Base-by-base conservation (phyloP, 1,284 basidiomycete genomes). In the Pisolithus thermaeus region DNA sequence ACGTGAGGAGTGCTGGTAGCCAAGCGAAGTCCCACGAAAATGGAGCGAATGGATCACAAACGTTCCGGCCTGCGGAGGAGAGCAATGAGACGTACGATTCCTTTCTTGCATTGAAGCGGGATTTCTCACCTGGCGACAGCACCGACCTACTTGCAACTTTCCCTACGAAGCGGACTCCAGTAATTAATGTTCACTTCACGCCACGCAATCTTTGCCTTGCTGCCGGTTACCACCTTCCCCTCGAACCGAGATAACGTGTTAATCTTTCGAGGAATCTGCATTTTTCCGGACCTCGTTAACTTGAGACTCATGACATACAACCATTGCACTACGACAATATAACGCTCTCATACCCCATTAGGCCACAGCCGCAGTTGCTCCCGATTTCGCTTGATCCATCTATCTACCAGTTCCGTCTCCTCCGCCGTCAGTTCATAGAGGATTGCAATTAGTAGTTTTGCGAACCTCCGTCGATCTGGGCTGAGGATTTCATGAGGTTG, bases 161-260 rank as follows among this genome's bases (percentile, higher is more conserved):
- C 69, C 87, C 90, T 4, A 99, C 97, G 23, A 99, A 98, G 73
- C 81, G 92, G 53, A 98, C 97, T 37, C 93, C 96, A 0, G 82
- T 98, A 56, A 81, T 84, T 45, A 88, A 95, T 62, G 86, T 96
- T 11, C 92, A 97, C 59, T 96, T 98, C 63, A 98, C 96, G 7
- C 84, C 92, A 22, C 81, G 96, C 27, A 99, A 99, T 70, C 76
- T 99, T 37, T 96, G 93, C 68, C 73, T 99, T 55, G 91, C 90
- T 20, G 89, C 90, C 8, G 96, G 96, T 22, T 73, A 74, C 28
- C 84, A 81, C 63, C 69, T 80, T 43, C 69, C 79, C 25, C 73
- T 78, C 3, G 84, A 84, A 50, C 67, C 71, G 50, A 75, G 84
- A 68, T 85, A 66, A 72, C 30, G 16, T 22, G 22, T 51, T 23